These are phyloP conservation scores for Pittosporum tobira DNA, from an alignment of 129 eudicot genomes.

Conservation along the genomic window DNA sequence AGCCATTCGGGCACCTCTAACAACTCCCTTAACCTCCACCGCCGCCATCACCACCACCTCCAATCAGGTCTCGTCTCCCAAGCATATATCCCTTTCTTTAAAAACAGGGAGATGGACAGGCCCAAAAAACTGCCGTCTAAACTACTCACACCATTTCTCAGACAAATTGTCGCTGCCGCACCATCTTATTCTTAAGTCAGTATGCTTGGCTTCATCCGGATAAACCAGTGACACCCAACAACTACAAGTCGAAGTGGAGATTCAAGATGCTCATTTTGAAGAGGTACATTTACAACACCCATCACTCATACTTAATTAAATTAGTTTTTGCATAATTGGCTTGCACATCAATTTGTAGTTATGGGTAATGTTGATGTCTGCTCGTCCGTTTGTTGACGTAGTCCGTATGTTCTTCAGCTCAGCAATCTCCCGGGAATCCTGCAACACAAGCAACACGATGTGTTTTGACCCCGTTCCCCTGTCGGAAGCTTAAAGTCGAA, in stretches of 20 bases:
- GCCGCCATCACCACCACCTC: too few species aligned
- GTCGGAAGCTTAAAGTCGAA: too few species aligned
- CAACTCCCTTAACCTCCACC: too few species aligned
- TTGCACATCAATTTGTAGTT: not conserved
- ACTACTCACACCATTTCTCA: not conserved
- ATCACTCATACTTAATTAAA: not conserved
- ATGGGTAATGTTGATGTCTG: not conserved
- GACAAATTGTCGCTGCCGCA: not conserved
- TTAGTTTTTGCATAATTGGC: not conserved
- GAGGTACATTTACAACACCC: not conserved
- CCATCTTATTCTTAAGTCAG: not conserved
- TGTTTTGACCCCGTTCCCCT: too few species aligned
- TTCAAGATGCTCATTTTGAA: conserved; percentile 1
- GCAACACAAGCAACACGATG: too few species aligned
- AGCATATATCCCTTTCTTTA: not conserved
- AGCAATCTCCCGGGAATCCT: too few species aligned
- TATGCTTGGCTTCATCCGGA: not conserved
- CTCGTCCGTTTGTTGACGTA: too few species aligned
- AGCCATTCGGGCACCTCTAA: not conserved
- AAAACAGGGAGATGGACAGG: not conserved
- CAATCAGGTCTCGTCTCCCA: not conserved
- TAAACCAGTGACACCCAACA: conserved; percentile 1
- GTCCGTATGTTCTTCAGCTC: too few species aligned
- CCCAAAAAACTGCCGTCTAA: not conserved
- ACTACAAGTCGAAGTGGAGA: not conserved